Conservation (phyloP, 2,329 filamentous ascomycete species). For the Zasmidium angulare region DNA sequence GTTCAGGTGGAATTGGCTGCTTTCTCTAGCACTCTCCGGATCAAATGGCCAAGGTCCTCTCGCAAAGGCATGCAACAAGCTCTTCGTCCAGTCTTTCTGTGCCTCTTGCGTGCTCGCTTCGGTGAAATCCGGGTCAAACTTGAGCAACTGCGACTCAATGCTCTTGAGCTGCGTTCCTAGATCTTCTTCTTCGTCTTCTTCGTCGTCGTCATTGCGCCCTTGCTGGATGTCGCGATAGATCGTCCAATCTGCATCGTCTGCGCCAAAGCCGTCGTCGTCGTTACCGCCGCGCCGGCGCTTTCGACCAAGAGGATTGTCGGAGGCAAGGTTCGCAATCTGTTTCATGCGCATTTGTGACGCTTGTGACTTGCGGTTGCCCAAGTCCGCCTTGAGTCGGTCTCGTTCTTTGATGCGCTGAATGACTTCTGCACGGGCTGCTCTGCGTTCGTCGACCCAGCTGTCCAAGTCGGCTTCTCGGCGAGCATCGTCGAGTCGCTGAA, state of each 20-base stretch:
- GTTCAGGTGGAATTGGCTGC: constrained; percentile 89
- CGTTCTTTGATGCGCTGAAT: constrained; percentile 87
- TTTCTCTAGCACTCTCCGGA: constrained; percentile 72
- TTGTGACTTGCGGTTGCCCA: constrained; percentile 93
- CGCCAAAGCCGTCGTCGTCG: constrained; percentile 95
- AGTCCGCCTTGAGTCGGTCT: constrained; percentile 87
- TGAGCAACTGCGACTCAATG: constrained; percentile 80
- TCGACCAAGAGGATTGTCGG: constrained; percentile 72
- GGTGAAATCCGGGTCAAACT: constrained; percentile 83
- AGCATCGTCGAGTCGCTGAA: constrained; percentile 80
- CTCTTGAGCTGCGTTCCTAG: constrained; percentile 69
- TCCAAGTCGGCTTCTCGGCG: constrained; percentile 81
- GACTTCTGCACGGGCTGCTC: constrained; percentile 68
- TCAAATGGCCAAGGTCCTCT: constrained; percentile 87
- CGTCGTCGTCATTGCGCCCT: constrained; percentile 85
- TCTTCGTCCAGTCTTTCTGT: constrained; percentile 93
- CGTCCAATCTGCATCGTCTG: constrained; percentile 96
- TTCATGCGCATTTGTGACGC: constrained; percentile 98
- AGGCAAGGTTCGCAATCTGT: constrained; percentile 90
- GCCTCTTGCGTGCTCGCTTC: constrained; percentile 91
- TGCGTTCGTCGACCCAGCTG: constrained; percentile 80
- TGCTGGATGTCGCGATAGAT: constrained; percentile 92
- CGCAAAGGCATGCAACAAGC: constrained; percentile 82
- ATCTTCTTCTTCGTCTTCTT: constrained; percentile 92
- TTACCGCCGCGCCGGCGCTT: constrained; percentile 84